Percentiles rank a stretch among this genome's conserved stretches.
Conservation (phyloP, 2,329 filamentous ascomycete genomes). For the Diaporthe citrichinensis region DNA sequence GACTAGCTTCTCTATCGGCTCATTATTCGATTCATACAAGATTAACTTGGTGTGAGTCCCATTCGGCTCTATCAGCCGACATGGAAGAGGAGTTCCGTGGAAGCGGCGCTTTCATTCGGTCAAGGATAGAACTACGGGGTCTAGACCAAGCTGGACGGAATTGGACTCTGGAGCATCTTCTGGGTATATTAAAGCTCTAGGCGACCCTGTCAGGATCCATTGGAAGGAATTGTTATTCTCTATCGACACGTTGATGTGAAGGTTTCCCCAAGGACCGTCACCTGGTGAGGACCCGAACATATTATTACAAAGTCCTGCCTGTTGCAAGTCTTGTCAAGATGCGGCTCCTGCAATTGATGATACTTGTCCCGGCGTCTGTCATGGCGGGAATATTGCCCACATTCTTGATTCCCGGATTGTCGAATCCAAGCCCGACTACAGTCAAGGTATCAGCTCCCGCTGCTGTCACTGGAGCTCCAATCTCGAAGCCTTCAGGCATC, state of each 20-base stretch:
- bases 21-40: not conserved
- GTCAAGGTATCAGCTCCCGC: not conserved
- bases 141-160: not conserved
- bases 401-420: not conserved
- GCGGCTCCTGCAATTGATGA: not conserved
- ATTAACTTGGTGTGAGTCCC: conserved; percentile 5
- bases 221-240: not conserved
- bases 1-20: conserved; percentile 1
- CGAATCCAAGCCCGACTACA: not conserved
- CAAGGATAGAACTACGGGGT: not conserved
- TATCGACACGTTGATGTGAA: not conserved
- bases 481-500: conserved; percentile 24
- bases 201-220: too few relatives aligned
- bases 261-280: not conserved
- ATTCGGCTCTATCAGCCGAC: conserved; percentile 13
- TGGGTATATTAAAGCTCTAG: not conserved
- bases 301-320: too few relatives aligned
- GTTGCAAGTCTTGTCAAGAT: not conserved
- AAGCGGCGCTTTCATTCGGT: too few relatives aligned
- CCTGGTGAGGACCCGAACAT: too few relatives aligned
- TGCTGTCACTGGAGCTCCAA: conserved; percentile 6
- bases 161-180: not conserved
- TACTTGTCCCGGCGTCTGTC: not conserved
- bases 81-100: conserved; percentile 7
- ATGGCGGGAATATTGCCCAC: conserved; percentile 18